These are phyloP conservation scores for Paecilomyces fulvus DNA, from an alignment of 2,329 filamentous ascomycete genomes.

Conservation along the genomic window DNA sequence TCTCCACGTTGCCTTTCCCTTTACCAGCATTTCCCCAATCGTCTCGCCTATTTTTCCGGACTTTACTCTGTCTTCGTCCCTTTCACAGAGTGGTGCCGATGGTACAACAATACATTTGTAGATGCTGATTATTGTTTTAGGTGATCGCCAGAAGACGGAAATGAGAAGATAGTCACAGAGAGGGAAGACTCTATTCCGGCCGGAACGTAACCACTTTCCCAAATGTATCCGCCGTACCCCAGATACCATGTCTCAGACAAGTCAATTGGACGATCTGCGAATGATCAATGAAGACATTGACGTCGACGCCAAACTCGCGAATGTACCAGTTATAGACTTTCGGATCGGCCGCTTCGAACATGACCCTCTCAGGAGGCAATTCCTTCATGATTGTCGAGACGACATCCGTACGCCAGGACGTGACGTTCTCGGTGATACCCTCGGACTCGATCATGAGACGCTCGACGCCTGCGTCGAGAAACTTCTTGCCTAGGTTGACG, in stretches of 20 bases:
- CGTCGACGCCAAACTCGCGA: slow-evolving; percentile 48
- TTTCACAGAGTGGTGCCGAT: no score
- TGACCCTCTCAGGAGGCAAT: slow-evolving; percentile 44
- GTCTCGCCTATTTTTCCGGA: no score
- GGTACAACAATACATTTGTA: no score
- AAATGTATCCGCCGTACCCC: slow-evolving; percentile 50
- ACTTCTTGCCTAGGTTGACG: slow-evolving; percentile 41
- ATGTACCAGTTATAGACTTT: slow-evolving; percentile 51
- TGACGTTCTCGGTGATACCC: slow-evolving; percentile 51
- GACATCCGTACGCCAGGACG: slow-evolving; percentile 47
- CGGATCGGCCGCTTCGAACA: slow-evolving; percentile 52
- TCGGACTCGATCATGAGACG: slow-evolving; percentile 53
- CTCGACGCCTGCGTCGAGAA: slow-evolving; percentile 46
- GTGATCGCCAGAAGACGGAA: no score
- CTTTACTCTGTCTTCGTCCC: no score
- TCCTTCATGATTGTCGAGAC: slow-evolving; percentile 46
- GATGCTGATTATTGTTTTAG: no score
- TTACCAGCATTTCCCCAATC: no score
- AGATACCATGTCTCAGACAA: slow-evolving; percentile 45
- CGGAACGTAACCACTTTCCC: slow-evolving; percentile 42
- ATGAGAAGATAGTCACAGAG: not conserved
- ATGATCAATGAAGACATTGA: slow-evolving; percentile 51
- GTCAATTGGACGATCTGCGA: slow-evolving; percentile 50
- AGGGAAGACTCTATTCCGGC: slow-evolving; percentile 8
- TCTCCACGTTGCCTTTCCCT: no score